phyloP scores from a whole-genome alignment of 2,329 filamentous ascomycete genomes.

The Fusarium circinatum region DNA sequence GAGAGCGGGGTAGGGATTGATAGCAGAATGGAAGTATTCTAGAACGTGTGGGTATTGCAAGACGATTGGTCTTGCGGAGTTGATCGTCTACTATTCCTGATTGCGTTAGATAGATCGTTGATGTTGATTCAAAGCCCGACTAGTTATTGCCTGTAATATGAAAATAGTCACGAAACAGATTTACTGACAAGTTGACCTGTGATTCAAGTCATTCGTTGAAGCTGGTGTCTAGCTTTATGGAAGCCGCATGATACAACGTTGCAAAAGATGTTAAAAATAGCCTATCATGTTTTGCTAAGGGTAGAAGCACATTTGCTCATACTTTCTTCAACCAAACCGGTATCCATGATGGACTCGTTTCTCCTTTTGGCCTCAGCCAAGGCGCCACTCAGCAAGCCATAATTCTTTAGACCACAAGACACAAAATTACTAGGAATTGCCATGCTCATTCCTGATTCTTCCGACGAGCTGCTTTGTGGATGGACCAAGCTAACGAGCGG shows the following conservation, averaged over 20 bases:
- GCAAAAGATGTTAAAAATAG: neutral
- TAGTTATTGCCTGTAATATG: neutral
- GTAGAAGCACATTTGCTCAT: neutral
- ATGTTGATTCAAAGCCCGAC: neutral
- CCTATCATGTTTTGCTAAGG: neutral
- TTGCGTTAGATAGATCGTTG: constrained; percentile 17
- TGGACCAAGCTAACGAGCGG: constrained; percentile 11
- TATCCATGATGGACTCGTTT: neutral
- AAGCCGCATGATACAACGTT: constrained; percentile 10
- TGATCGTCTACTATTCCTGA: constrained; percentile 29
- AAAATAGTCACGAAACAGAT: neutral
- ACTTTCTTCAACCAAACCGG: neutral
- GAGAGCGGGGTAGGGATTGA: constrained; percentile 23
- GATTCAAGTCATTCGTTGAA: neutral
- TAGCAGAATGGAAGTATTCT: constrained; percentile 10
- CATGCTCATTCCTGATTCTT: constrained; percentile 9
- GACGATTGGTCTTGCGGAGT: constrained; percentile 17
- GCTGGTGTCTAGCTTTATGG: too few species aligned
- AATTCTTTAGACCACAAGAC: neutral
- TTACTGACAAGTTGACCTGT: neutral
- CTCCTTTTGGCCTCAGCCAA: neutral
- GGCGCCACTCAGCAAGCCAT: neutral
- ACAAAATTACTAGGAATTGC: neutral
- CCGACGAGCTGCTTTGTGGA: constrained; percentile 1
- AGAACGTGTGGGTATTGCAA: constrained; percentile 18